phyloP scores from a whole-genome alignment of 1,284 basidiomycete species.

The Trichosporon sp. region DNA sequence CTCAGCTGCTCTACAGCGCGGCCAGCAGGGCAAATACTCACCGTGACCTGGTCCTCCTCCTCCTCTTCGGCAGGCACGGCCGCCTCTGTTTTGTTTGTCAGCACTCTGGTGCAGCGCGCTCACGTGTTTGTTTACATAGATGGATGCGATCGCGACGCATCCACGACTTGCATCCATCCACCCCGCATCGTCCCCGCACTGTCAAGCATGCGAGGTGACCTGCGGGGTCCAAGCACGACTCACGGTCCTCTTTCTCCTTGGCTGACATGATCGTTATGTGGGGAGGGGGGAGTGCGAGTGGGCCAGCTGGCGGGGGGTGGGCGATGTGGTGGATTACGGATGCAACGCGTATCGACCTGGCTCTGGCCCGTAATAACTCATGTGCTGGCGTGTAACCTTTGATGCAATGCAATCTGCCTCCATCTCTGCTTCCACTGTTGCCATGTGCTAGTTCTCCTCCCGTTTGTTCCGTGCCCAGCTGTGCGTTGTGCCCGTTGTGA shows the following conservation, averaged over 20 bases:
- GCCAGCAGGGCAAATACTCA: no score
- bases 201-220: neutral
- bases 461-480: neutral
- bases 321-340: neutral
- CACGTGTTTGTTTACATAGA: neutral
- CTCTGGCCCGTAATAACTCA: neutral
- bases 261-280: conserved; percentile 8
- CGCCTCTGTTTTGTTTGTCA: no score
- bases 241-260: conserved; percentile 9
- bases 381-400: no score
- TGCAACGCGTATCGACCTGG: neutral
- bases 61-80: neutral
- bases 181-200: neutral
- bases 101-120: neutral
- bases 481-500: neutral
- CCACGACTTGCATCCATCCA: neutral
- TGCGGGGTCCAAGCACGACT: neutral
- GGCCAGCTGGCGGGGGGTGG: neutral
- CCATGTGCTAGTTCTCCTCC: neutral
- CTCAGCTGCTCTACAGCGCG: no score
- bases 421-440: neutral
- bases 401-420: no score
- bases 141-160: neutral
- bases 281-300: neutral
- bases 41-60: neutral